Conservation (phyloP, 805 yeast species). For the Yarrowia sp. region DNA sequence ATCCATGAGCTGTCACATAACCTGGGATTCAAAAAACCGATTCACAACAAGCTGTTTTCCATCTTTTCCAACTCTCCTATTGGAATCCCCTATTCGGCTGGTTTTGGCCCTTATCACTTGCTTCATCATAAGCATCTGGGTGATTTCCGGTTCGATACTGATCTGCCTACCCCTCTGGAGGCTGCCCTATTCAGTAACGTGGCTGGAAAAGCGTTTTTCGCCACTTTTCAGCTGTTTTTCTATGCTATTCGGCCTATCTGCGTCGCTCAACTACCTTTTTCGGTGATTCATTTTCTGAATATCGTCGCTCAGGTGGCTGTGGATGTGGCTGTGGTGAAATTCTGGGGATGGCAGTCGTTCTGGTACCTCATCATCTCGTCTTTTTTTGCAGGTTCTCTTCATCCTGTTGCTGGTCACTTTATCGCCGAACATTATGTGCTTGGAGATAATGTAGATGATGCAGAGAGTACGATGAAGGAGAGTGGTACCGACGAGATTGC, state of each 20-base stretch:
- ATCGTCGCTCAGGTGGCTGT: slow-evolving; percentile 55
- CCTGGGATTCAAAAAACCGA: slow-evolving; percentile 73
- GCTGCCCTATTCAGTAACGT: slow-evolving; percentile 71
- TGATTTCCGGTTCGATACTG: slow-evolving; percentile 79
- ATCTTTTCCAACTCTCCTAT: slow-evolving; percentile 79
- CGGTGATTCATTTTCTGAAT: slow-evolving; percentile 71
- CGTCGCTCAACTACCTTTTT: slow-evolving; percentile 69
- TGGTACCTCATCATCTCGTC: slow-evolving; percentile 70
- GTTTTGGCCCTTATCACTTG: slow-evolving; percentile 86
- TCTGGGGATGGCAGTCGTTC: slow-evolving; percentile 64
- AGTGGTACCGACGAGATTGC: neutral
- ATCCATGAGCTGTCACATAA: slow-evolving; percentile 89
- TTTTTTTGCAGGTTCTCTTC: slow-evolving; percentile 85
- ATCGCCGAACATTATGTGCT: slow-evolving; percentile 90
- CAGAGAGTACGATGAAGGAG: neutral
- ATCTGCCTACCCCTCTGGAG: slow-evolving; percentile 78
- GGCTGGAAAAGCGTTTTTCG: slow-evolving; percentile 85
- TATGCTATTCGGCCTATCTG: slow-evolving; percentile 91
- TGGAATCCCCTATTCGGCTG: slow-evolving; percentile 87
- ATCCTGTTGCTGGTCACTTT: slow-evolving; percentile 94
- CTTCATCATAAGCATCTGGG: slow-evolving; percentile 89
- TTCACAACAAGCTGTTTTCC: slow-evolving; percentile 73
- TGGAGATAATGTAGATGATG: slow-evolving; percentile 28
- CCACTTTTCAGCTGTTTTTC: slow-evolving; percentile 82
- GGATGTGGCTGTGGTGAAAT: slow-evolving; percentile 56